Conservation (phyloP, 148 eudicot genomes). For the Camellia granthamiana region DNA sequence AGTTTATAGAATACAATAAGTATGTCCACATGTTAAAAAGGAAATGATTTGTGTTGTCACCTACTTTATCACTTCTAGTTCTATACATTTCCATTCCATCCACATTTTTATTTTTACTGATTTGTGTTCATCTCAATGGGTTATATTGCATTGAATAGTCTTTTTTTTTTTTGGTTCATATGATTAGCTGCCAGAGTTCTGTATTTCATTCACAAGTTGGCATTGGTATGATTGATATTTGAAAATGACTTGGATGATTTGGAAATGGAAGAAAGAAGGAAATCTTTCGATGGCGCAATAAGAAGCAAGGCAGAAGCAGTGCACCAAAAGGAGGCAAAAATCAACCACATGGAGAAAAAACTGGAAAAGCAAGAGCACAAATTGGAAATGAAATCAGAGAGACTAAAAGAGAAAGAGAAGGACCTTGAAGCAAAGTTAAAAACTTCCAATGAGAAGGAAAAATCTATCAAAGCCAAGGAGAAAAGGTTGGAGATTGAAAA, state of each 20-base stretch:
- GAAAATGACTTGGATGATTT: conserved; percentile 18
- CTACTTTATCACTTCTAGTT: not conserved
- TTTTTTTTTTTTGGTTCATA: too few species aligned
- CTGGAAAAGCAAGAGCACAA: conserved; percentile 58
- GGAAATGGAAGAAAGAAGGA: conserved; percentile 59
- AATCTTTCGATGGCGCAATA: conserved; percentile 51
- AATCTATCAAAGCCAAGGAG: conserved; percentile 46
- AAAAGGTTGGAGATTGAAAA: conserved; percentile 49
- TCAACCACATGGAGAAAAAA: conserved; percentile 62
- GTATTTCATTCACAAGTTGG: not conserved
- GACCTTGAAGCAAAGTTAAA: conserved; percentile 56
- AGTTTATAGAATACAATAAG: too few species aligned
- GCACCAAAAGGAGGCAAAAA: conserved; percentile 39
- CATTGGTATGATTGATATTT: not conserved
- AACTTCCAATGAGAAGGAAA: conserved; percentile 60
- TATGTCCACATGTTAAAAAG: too few species aligned
- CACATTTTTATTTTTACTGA: too few species aligned
- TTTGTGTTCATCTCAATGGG: not conserved
- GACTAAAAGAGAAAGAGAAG: conserved; percentile 75
- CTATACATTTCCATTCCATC: too few species aligned
- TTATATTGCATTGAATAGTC: not conserved
- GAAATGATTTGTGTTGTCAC: too few species aligned
- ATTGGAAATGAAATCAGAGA: conserved; percentile 61
- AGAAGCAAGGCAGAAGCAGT: conserved; percentile 20
- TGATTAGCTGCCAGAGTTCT: not conserved